A percentile compares a stretch with the other conserved stretches of the same genome.
These are phyloP conservation scores for Ogataea salicorniae DNA, from an alignment of 805 yeast genomes.

Conservation along the genomic window DNA sequence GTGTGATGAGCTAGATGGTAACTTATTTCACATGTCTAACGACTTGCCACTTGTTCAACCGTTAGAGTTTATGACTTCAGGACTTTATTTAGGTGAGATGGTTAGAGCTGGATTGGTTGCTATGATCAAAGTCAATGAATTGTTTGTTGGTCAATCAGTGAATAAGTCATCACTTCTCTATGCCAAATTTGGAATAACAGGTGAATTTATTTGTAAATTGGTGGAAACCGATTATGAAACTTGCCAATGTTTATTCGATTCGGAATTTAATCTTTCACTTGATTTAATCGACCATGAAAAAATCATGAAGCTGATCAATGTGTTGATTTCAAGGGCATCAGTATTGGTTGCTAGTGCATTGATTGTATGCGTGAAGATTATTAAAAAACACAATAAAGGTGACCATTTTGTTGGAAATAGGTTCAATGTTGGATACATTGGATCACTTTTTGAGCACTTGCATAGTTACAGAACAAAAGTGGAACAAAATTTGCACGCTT, in stretches of 20 bases:
- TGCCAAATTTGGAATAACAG: slow-evolving; percentile 19
- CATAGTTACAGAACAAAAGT: slow-evolving; percentile 32
- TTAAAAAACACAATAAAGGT: slow-evolving; percentile 9
- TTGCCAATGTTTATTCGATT: background rate
- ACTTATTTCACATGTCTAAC: slow-evolving; percentile 24
- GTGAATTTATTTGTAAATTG: slow-evolving; percentile 37
- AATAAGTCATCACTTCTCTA: background rate
- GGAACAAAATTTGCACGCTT: slow-evolving; percentile 16
- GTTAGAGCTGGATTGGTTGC: slow-evolving; percentile 39
- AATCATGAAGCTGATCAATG: slow-evolving; percentile 25
- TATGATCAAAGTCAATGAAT: slow-evolving; percentile 20
- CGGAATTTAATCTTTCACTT: slow-evolving; percentile 1
- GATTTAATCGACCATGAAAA: slow-evolving; percentile 3
- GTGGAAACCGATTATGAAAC: slow-evolving; percentile 25
- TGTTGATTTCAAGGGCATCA: slow-evolving; percentile 42
- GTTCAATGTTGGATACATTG: slow-evolving; percentile 43
- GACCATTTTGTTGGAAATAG: background rate
- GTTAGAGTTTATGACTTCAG: slow-evolving; percentile 48
- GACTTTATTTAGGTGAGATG: slow-evolving; percentile 53
- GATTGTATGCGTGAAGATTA: slow-evolving; percentile 32
- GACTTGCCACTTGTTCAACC: slow-evolving; percentile 45
- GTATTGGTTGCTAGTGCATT: slow-evolving; percentile 38
- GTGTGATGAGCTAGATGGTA: background rate
- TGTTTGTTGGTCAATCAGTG: slow-evolving; percentile 5
- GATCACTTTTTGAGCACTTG: slow-evolving; percentile 46